Evolutionary conservation across 2,329 filamentous ascomycete genomes (phyloP).

Genomic region (Colletotrichum shisoi): DNA sequence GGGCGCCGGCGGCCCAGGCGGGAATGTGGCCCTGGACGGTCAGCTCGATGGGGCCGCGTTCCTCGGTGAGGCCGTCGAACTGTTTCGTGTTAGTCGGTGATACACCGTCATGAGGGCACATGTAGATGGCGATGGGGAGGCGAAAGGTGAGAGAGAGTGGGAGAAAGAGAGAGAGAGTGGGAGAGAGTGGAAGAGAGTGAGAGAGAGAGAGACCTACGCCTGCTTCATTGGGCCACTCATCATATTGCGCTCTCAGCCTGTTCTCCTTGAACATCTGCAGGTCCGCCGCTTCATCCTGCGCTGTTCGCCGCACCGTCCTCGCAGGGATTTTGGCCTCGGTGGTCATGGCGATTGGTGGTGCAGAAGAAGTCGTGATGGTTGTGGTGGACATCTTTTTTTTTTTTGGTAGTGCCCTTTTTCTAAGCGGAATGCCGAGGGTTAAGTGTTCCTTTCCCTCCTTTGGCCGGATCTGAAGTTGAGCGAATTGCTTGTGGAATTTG

Average conservation of each 20-base stretch:
- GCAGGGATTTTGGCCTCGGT: conserved; percentile 13
- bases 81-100: conserved; percentile 45
- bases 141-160: no score
- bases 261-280: conserved; percentile 33
- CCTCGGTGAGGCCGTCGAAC: conserved; percentile 74
- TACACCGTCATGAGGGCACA: no score
- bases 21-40: conserved; percentile 72
- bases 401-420: no score
- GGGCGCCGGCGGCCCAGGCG: conserved; percentile 71
- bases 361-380: neutral
- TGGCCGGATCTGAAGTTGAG: neutral
- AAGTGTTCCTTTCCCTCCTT: neutral
- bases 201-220: conserved; percentile 48
- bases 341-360: neutral
- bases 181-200: no score
- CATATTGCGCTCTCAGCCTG: conserved; percentile 47
- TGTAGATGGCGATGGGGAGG: no score
- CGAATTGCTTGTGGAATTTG: neutral
- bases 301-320: conserved; percentile 31
- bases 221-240: conserved; percentile 59
- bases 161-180: no score
- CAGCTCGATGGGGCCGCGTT: conserved; percentile 70
- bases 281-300: conserved; percentile 31
- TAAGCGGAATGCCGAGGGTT: no score
- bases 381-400: conserved; percentile 2